Evolutionary conservation across 768 basidiomycete genomes (phyloP), one percentile per base, ranked within the genome.

Genomic region (Naganishia onofrii): DNA sequence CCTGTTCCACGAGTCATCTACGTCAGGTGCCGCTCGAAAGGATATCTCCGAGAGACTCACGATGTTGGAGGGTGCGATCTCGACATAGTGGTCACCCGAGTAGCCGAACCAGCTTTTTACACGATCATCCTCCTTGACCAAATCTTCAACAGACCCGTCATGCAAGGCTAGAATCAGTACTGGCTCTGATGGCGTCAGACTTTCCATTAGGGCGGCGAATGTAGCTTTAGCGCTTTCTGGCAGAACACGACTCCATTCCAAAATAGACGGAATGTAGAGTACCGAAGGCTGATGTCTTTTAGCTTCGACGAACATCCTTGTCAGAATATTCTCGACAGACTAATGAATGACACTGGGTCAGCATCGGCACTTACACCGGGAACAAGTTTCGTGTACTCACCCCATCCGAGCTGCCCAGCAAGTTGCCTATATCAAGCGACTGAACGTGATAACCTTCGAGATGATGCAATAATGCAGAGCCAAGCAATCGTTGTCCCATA

Each of bases 271-370:
- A 34, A 99, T 91, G 80, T 94, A 98, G 57, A 99, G 86, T 44
- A 98, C 89, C 0, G 93, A 93, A 0, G 96, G 96, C 75, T 95
- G 93, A 78, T 96, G 92, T 31, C 95, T 88, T 78, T 97, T 98
- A 0, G 95, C 96, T 80, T 99, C 96, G 26, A 94, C 86, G 76
- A 99, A 97, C 21, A 96, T 84, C 75, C 98, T 94, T 4, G 97
- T 92, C 66, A 97, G 88, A 1, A 91, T 89, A 0, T 96, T 91
- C 81, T 99, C 96, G 5, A 87, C 82, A 0, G 92, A 92, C 93
- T 95, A 67, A 7, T 60, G 65, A 67, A 7, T 60, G 65, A 32
- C 42, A 15, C 5, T 48, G 46, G 29, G 28, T 54, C 29, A 58
- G 52, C 34, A 28, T 23, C 9, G 34, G n/a, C n/a, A 28, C 42